A percentile compares a stretch with the other conserved stretches of the same genome.
These are phyloP conservation scores for Zasmidium cellare DNA, from an alignment of 2,329 filamentous ascomycete genomes.

Conservation along the genomic window DNA sequence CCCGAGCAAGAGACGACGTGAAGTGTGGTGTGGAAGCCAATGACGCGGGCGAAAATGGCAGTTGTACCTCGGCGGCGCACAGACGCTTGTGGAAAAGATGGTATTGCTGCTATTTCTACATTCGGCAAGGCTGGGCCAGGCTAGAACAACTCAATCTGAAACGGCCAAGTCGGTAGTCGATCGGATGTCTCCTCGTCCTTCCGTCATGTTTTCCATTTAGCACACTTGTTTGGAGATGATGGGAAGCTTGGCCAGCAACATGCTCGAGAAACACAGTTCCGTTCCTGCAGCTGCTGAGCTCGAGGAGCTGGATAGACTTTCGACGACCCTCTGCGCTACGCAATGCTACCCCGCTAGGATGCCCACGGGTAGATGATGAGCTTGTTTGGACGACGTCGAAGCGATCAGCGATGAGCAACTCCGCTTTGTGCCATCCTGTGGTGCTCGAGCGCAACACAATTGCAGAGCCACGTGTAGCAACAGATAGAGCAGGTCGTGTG, in stretches of 20 bases:
- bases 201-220: too few species aligned
- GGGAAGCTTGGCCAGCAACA: neutral
- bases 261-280: neutral
- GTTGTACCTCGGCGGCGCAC: neutral
- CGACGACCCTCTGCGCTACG: too few species aligned
- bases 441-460: neutral
- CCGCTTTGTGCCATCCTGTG: neutral
- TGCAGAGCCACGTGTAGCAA: neutral
- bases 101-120: neutral
- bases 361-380: neutral
- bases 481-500: neutral
- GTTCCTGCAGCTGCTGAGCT: neutral
- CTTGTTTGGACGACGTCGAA: neutral
- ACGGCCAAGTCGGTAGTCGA: too few species aligned
- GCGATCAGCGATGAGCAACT: neutral
- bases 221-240: too few species aligned
- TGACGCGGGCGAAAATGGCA: neutral
- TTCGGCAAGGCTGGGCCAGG: neutral
- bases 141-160: neutral
- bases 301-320: neutral
- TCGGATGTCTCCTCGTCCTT: too few species aligned
- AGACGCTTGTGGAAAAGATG: neutral
- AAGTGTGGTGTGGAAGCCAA: too few species aligned
- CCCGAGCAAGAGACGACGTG: neutral
- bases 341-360: neutral